Conservation (phyloP, 441 rosid species). For the Pelargonium citronellum region DNA sequence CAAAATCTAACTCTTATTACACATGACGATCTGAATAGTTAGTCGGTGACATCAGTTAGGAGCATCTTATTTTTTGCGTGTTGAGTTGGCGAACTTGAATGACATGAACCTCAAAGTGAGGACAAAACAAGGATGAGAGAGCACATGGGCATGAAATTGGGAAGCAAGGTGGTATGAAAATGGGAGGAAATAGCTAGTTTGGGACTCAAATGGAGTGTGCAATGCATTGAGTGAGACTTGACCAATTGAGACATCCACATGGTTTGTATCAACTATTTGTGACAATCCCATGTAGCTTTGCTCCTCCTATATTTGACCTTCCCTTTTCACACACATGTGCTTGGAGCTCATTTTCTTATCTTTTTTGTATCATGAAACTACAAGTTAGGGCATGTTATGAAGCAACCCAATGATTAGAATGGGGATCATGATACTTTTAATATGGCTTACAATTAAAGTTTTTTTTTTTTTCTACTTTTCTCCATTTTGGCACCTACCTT, state of each 20-base stretch:
- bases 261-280: background rate
- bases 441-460: background rate
- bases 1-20: too few species aligned
- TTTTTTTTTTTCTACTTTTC: too few species aligned
- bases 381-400: too few species aligned
- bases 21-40: too few species aligned
- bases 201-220: background rate
- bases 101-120: conserved; percentile 6
- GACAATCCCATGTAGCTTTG: conserved; percentile 12
- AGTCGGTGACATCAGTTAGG: too few species aligned
- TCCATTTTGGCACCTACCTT: too few species aligned
- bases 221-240: conserved; percentile 5
- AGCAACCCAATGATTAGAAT: too few species aligned
- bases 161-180: background rate
- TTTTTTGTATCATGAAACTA: too few species aligned
- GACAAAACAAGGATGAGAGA: background rate
- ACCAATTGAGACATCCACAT: conserved; percentile 24
- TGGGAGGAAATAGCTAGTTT: background rate
- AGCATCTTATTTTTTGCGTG: background rate
- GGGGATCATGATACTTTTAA: too few species aligned
- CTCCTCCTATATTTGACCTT: conserved; percentile 13
- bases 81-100: background rate
- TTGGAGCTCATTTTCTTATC: too few species aligned
- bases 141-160: conserved; percentile 17
- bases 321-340: background rate